Evolutionary conservation across 2,329 filamentous ascomycete species (phyloP), one percentile per base, ranked within the genome.

Genomic region (Leptographium flavum): DNA sequence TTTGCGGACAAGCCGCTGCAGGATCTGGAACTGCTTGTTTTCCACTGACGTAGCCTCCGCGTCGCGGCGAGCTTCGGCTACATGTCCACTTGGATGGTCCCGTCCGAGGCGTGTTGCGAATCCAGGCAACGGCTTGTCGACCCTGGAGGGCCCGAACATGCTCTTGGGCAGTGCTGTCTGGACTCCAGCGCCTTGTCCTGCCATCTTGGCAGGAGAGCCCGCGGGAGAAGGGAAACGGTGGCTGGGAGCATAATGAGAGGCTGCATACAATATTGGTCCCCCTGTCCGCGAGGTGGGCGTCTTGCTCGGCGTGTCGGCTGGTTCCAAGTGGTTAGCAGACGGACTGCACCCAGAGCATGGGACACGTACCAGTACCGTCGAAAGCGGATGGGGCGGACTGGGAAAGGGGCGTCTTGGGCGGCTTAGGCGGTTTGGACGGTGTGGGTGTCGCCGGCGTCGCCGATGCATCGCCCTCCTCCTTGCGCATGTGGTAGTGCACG

Each of bases 21-120:
- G 37, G 11, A 56, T 10, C 23, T 43, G 14, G 23, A 49, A 51
- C 48, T 56, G 52, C 35, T 48, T 50, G 25, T 39, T 39, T 17
- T 57, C 55, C 25, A 57, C 53, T 11, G 47, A 30, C 17, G 53
- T 52, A 43, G 56, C 30, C 21, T 39, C 27, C 11, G 17, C 15
- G 10, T 17, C 15, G 33, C 4, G 23, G 22, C 4, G 13, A 5
- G 9, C 33, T 22, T 14, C 28, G 30, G 15, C 33, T 14, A 35
- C 37, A 23, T 46, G 27, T 48, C 47, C 46, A 49, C 51, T 50
- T 40, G 28, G 47, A 42, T 31, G 41, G 36, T 17, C 15, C 23
- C n/a, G 50, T 65, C 61, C 35, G 58, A 19, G 28, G 27, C 15
- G 30, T 27, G 23, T 13, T 30, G 8, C 13, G 10, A 5, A n/a